Conservation (phyloP, 225 moss, liverwort and hornwort genomes). For the Sphagnum tenellum region DNA sequence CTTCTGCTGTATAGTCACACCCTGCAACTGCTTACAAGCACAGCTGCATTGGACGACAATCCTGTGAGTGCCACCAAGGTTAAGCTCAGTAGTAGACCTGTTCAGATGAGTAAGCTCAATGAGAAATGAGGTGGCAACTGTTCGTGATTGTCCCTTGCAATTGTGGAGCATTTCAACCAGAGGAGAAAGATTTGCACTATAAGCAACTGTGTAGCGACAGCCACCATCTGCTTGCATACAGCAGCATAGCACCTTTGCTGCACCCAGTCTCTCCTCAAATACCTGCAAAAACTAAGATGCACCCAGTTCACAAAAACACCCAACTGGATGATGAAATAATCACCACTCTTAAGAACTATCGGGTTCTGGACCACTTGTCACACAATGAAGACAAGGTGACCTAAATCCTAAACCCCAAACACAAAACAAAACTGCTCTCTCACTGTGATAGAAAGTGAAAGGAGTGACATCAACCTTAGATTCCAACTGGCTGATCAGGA, state of each 20-base stretch:
- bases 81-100: slow-evolving; percentile 13
- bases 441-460: too few relatives aligned
- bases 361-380: too few relatives aligned
- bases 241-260: slow-evolving; percentile 33
- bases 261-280: slow-evolving; percentile 42
- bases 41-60: too few relatives aligned
- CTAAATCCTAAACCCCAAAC: too few relatives aligned
- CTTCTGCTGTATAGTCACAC: too few relatives aligned
- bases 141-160: slow-evolving; percentile 42
- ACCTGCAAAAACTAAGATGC: not conserved
- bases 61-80: too few relatives aligned
- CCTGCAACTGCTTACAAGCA: too few relatives aligned
- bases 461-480: slow-evolving; percentile 5
- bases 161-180: slow-evolving; percentile 35
- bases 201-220: slow-evolving; percentile 33
- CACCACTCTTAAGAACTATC: too few relatives aligned
- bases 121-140: slow-evolving; percentile 40
- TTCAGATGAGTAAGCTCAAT: slow-evolving; percentile 38
- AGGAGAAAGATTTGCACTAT: slow-evolving; percentile 29
- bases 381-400: too few relatives aligned
- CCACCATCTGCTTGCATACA: slow-evolving; percentile 46
- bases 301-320: not conserved
- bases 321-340: too few relatives aligned
- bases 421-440: too few relatives aligned
- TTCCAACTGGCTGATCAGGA: slow-evolving; percentile 31